Conservation (phyloP, 192 early-diverging fungal genomes). For the Geranomyces variabilis region DNA sequence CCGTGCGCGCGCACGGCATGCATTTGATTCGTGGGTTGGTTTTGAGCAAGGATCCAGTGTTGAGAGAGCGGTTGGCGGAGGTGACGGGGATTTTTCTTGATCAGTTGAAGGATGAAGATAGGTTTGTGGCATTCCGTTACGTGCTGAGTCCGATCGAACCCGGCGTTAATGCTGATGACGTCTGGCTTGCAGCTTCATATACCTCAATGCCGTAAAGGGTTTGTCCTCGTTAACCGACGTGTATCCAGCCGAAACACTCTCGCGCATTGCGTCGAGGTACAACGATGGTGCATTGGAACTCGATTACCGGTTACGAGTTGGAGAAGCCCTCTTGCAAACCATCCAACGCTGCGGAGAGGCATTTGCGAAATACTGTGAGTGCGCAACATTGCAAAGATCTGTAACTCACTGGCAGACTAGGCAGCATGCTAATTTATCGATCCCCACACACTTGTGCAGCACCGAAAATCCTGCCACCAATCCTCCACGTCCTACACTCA, state of each 20-base stretch:
- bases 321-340: constrained; percentile 87
- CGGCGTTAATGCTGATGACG: constrained; percentile 8
- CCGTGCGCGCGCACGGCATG: constrained; percentile 87
- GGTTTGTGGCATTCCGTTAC: too few species aligned
- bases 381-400: background rate
- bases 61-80: constrained; percentile 60
- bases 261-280: constrained; percentile 73
- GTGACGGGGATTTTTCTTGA: constrained; percentile 79
- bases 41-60: constrained; percentile 64
- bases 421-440: background rate
- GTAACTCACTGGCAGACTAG: too few species aligned
- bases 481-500: constrained; percentile 46
- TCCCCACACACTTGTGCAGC: constrained; percentile 14
- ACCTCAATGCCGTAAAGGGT: constrained; percentile 91
- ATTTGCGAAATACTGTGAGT: constrained; percentile 77
- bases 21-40: constrained; percentile 81
- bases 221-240: constrained; percentile 81
- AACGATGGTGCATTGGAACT: constrained; percentile 39
- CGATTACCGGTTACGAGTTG: constrained; percentile 78
- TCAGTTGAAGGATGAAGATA: constrained; percentile 76
- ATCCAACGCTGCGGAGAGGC: constrained; percentile 79
- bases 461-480: constrained; percentile 36
- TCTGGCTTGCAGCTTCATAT: constrained; percentile 71
- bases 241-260: constrained; percentile 72
- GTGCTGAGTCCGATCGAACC: too few species aligned